Percentiles rank a stretch among this genome's conserved stretches.
These are phyloP conservation scores for Allantophomopsis lycopodina DNA, from an alignment of 2,329 filamentous ascomycete genomes.

Conservation along the genomic window DNA sequence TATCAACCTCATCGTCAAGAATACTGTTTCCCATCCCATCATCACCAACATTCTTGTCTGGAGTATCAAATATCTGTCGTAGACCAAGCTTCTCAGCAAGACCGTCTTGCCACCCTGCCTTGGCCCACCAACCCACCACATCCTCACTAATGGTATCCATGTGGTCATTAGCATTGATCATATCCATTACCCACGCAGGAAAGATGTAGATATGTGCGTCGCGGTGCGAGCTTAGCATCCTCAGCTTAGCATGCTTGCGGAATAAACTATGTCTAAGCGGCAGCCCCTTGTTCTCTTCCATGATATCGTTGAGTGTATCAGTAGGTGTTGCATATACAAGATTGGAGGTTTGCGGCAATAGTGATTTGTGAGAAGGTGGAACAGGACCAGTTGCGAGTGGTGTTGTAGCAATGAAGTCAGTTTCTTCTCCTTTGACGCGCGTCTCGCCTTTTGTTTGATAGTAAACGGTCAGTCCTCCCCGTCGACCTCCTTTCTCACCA, in stretches of 20 bases:
- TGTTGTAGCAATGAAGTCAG: constrained; percentile 76
- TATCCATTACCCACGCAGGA: constrained; percentile 79
- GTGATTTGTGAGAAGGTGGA: constrained; percentile 45
- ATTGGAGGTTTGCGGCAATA: constrained; percentile 58
- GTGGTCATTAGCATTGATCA: constrained; percentile 64
- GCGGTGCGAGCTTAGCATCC: constrained; percentile 71
- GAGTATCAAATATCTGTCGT: constrained; percentile 44
- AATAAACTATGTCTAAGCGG: constrained; percentile 67
- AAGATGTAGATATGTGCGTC: constrained; percentile 95
- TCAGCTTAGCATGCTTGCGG: constrained; percentile 58
- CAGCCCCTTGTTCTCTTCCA: constrained; percentile 59
- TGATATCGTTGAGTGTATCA: constrained; percentile 74
- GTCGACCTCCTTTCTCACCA: constrained; percentile 42
- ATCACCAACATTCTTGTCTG: constrained; percentile 23
- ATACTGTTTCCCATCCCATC: constrained; percentile 14
- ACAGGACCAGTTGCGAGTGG: constrained; percentile 45
- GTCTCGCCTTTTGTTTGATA: constrained; percentile 73
- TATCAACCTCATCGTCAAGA: constrained; percentile 14
- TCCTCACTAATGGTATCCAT: constrained; percentile 87
- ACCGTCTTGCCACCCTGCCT: constrained; percentile 79
- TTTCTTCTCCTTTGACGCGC: constrained; percentile 78
- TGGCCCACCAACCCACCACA: constrained; percentile 89
- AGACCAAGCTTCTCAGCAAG: constrained; percentile 67
- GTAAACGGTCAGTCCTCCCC: constrained; percentile 79
- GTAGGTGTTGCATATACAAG: constrained; percentile 80